Conservation (phyloP, 176 grass and related monocot species). For the Oryza meridionalis region DNA sequence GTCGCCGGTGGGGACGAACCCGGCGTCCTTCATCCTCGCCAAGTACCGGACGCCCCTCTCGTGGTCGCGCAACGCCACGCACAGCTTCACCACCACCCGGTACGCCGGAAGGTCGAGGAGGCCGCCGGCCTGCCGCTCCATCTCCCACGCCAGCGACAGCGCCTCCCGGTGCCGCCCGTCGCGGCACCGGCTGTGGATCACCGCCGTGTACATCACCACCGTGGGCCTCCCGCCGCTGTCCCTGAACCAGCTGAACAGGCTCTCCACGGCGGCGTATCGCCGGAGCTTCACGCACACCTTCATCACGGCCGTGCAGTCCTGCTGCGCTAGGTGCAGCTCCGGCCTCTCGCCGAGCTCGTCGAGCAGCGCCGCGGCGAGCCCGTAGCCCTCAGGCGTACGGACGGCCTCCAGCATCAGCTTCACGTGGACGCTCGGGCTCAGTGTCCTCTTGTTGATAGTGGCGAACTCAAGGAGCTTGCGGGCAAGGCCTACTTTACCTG, state of each 20-base stretch:
- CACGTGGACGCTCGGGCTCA: constrained; percentile 51
- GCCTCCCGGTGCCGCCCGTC: constrained; percentile 62
- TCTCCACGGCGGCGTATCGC: constrained; percentile 65
- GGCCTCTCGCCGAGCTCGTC: constrained; percentile 63
- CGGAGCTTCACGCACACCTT: constrained; percentile 80
- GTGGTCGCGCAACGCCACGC: constrained; percentile 57
- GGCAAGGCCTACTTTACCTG: constrained; percentile 52
- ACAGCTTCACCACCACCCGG: constrained; percentile 71
- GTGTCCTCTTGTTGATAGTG: constrained; percentile 57
- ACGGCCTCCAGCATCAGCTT: constrained; percentile 72
- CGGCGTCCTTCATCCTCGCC: constrained; percentile 70
- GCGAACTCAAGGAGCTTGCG: constrained; percentile 69
- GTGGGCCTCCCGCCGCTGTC: constrained; percentile 35
- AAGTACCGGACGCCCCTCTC: constrained; percentile 69
- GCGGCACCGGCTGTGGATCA: constrained; percentile 74
- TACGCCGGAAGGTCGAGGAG: constrained; percentile 85
- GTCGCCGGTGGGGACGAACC: constrained; percentile 64
- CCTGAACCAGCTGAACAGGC: constrained; percentile 75
- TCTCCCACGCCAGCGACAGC: constrained; percentile 78
- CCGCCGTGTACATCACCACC: constrained; percentile 87
- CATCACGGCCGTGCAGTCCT: constrained; percentile 83
- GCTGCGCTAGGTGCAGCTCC: constrained; percentile 49
- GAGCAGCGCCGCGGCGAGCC: constrained; percentile 58
- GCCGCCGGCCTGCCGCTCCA: constrained; percentile 60
- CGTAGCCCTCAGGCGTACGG: constrained; percentile 66